Evolutionary conservation across 257 asterid genomes (phyloP).

Genomic region (Striga asiatica): DNA sequence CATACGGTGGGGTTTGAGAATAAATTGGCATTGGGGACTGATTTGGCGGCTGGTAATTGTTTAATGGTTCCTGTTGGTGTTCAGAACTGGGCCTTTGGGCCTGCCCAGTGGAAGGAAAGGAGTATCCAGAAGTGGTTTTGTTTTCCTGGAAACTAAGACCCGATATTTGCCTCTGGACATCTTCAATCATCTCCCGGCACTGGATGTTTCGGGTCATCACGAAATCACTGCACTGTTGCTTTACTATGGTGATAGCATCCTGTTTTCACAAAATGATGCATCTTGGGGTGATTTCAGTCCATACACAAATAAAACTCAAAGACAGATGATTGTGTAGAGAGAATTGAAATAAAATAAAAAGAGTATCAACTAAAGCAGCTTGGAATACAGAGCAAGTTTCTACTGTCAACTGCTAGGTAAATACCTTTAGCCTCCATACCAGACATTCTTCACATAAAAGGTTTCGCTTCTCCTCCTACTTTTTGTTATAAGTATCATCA

Average conservation of each 20-base stretch:
- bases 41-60: conserved; percentile 54
- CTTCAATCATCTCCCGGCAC: conserved; percentile 92
- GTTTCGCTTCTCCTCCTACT: no score
- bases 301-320: conserved; percentile 2
- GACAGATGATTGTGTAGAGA: not conserved
- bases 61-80: conserved; percentile 29
- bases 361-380: no score
- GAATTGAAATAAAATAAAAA: no score
- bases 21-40: conserved; percentile 41
- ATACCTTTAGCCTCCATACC: no score
- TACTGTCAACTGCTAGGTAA: no score
- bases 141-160: conserved; percentile 81
- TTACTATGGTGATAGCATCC: conserved; percentile 80
- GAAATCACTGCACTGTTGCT: conserved; percentile 92
- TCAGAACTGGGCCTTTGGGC: conserved; percentile 41
- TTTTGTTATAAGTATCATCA: no score
- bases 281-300: conserved; percentile 1
- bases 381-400: no score
- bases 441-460: no score
- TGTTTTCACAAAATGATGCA: conserved; percentile 21
- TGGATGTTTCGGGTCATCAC: conserved; percentile 89
- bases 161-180: conserved; percentile 72
- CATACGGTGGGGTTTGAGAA: conserved; percentile 57
- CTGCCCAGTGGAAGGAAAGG: conserved; percentile 42
- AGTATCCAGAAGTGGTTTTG: conserved; percentile 31